Conservation (phyloP, 1,284 basidiomycete genomes). For the Omphalotus olearius region DNA sequence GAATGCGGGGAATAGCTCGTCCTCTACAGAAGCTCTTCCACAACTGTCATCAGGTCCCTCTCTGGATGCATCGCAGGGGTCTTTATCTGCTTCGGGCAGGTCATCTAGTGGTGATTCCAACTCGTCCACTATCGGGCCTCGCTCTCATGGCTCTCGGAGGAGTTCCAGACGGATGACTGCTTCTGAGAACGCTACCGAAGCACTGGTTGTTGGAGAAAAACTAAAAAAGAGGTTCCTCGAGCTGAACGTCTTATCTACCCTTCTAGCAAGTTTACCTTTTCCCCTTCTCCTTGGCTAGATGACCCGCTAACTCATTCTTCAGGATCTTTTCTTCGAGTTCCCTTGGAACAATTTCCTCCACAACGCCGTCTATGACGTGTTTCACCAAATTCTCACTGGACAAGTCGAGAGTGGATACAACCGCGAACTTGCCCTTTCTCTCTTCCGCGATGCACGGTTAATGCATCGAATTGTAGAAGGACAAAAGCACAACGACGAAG, state of each 20-base stretch:
- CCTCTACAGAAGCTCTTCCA: background rate
- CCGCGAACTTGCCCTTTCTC: constrained; percentile 72
- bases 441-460: constrained; percentile 78
- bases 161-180: constrained; percentile 42
- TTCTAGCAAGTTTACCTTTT: constrained; percentile 57
- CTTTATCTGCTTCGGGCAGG: background rate
- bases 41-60: background rate
- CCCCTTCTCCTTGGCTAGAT: constrained; percentile 1
- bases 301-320: constrained; percentile 6
- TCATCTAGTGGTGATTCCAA: background rate
- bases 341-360: constrained; percentile 99
- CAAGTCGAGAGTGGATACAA: constrained; percentile 74
- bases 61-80: background rate
- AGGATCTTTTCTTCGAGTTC: constrained; percentile 94
- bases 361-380: constrained; percentile 93
- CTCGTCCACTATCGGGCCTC: background rate
- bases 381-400: constrained; percentile 94
- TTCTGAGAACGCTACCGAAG: constrained; percentile 16
- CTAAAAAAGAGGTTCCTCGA: constrained; percentile 78
- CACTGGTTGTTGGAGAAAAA: constrained; percentile 62
- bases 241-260: constrained; percentile 63
- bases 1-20: background rate
- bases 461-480: constrained; percentile 84
- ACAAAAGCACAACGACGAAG: constrained; percentile 71
- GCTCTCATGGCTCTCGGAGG: constrained; percentile 37